Base-by-base conservation (phyloP, 768 basidiomycete species). In the Pulveroboletus ravenelii region DNA sequence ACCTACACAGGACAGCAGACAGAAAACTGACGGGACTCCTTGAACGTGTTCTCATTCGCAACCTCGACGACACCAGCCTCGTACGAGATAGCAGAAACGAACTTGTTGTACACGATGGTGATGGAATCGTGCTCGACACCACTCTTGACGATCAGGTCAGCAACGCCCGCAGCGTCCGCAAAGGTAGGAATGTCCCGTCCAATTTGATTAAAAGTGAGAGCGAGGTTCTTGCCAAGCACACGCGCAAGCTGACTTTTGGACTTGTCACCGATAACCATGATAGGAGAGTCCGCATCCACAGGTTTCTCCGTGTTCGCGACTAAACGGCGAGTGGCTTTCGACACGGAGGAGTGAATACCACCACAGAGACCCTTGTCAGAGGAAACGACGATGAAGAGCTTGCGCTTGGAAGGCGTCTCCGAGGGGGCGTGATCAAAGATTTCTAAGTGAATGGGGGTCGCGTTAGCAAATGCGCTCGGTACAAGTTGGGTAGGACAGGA, bases 311-410 rank as follows among this genome's bases (percentile, higher is more conserved):
- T 72, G 61, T 81, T 78, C 29, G 68, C 72, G 49, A 94, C 63
- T 29, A 80, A 86, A 50, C 79, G 81, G 59, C 90, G 89, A 45
- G 92, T 89, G 49, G 84, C 82, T 73, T 97, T 96, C 60, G 87
- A 79, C 66, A 98, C 90, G 47, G 92, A 93, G 37, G 95, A 98
- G 78, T 98, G 95, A 64, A 99, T 95, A 79, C 96, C 95, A 74
- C 96, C 95, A 67, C 95, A 99, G 51, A 99, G 90, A 74, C 96
- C 95, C 75, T 94, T 93, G 84, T 98, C 95, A 48, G 95, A 97
- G 41, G 95, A 96, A 64, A 96, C 72, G 68, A 94, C 91, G 59
- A 98, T 69, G 77, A 95, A 93, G 59, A 98, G 91, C 66, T 88
- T 89, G 68, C 80, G 83, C 64, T 84, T 77, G 40, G 81, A 75